phyloP scores from a whole-genome alignment of 768 basidiomycete species.

The Collybia sp. region DNA sequence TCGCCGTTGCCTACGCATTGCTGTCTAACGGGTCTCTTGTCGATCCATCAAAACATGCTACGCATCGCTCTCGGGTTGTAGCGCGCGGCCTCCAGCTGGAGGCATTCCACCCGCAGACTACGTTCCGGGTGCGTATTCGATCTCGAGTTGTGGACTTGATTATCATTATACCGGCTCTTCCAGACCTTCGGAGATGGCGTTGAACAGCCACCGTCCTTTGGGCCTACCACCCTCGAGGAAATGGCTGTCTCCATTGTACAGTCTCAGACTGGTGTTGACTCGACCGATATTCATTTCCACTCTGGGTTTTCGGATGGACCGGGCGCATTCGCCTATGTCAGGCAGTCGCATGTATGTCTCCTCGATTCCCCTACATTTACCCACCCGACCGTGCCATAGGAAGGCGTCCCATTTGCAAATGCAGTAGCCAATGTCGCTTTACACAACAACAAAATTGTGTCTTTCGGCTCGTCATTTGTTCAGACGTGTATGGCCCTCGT shows the following conservation, averaged over 20 bases:
- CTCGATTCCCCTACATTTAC: background rate
- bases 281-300: constrained; percentile 13
- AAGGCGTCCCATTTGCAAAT: constrained; percentile 23
- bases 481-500: constrained; percentile 17
- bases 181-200: background rate
- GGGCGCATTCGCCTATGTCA: constrained; percentile 22
- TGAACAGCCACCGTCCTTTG: background rate
- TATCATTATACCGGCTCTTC: no score
- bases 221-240: constrained; percentile 15
- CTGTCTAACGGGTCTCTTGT: background rate
- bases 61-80: background rate
- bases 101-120: background rate
- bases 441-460: constrained; percentile 24
- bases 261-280: constrained; percentile 17
- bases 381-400: constrained; percentile 6
- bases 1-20: background rate
- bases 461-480: constrained; percentile 37
- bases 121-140: background rate
- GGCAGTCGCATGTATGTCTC: constrained; percentile 19
- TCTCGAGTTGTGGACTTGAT: no score
- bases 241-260: constrained; percentile 23
- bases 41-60: background rate
- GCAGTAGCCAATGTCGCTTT: constrained; percentile 40
- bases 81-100: background rate
- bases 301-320: constrained; percentile 14